Conservation (phyloP, 768 basidiomycete species). For the Brasilioporus rufonigricans region DNA sequence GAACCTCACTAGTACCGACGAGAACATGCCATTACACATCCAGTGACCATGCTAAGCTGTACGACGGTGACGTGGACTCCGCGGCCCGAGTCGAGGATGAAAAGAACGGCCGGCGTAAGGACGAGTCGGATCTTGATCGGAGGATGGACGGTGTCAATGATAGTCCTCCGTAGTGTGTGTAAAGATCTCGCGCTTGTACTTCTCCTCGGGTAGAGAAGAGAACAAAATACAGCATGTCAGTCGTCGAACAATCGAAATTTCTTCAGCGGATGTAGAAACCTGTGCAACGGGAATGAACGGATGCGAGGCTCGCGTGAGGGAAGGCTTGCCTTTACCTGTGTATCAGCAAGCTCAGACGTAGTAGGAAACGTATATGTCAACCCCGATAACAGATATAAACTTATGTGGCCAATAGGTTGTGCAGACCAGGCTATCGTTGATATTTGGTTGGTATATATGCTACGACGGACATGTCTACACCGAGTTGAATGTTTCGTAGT, state of each 20-base stretch:
- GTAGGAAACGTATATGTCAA: too few species aligned
- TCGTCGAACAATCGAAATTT: background rate
- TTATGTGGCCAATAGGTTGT: too few species aligned
- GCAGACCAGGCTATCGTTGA: too few species aligned
- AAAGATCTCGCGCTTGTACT: background rate
- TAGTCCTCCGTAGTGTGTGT: background rate
- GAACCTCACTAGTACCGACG: background rate
- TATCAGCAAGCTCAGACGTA: too few species aligned
- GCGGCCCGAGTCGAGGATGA: background rate
- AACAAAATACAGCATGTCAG: background rate
- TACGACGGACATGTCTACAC: too few species aligned
- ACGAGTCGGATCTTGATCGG: background rate
- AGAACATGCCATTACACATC: background rate
- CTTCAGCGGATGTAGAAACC: background rate
- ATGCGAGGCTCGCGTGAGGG: too few species aligned
- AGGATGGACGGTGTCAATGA: background rate
- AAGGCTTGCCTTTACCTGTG: too few species aligned
- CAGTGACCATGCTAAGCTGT: background rate
- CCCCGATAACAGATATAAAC: too few species aligned
- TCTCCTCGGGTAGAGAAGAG: background rate
- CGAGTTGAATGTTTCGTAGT: too few species aligned
- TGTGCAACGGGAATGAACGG: background rate
- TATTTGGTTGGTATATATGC: too few species aligned
- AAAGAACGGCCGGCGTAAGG: background rate
- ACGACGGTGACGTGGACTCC: background rate